Percentiles rank a stretch among this genome's conserved stretches.
Evolutionary conservation across 2,329 filamentous ascomycete species (phyloP).

Genomic region (Fusarium sp.): DNA sequence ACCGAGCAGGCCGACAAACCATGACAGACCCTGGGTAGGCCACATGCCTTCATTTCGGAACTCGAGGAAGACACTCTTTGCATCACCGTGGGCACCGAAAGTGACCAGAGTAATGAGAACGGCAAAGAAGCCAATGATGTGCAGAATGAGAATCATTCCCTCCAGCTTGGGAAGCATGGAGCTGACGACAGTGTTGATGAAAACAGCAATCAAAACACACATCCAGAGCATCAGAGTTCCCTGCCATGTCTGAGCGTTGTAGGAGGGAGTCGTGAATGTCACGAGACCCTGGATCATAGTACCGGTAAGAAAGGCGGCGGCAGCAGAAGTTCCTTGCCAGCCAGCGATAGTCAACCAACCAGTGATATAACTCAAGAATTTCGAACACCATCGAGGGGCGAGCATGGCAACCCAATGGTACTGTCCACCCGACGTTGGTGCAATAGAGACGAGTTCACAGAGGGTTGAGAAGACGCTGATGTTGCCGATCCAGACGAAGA

Average conservation of each 20-base stretch:
- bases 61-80: constrained; percentile 46
- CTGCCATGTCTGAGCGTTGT: constrained; percentile 40
- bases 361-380: constrained; percentile 48
- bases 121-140: constrained; percentile 60
- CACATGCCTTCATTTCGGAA: constrained; percentile 42
- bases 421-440: constrained; percentile 38
- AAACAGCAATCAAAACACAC: constrained; percentile 56
- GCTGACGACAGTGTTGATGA: constrained; percentile 51
- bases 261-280: constrained; percentile 28
- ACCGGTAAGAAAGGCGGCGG: constrained; percentile 38
- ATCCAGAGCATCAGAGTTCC: constrained; percentile 50
- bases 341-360: constrained; percentile 45
- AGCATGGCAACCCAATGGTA: constrained; percentile 43
- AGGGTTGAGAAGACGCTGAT: constrained; percentile 41
- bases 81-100: constrained; percentile 42
- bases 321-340: constrained; percentile 43
- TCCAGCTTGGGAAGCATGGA: constrained; percentile 53
- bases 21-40: constrained; percentile 35
- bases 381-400: constrained; percentile 34
- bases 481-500: constrained; percentile 63
- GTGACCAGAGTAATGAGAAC: constrained; percentile 52
- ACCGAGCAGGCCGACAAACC: constrained; percentile 39
- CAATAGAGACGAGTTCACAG: constrained; percentile 41
- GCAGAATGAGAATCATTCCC: constrained; percentile 54
- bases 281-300: constrained; percentile 45